phyloP scores from a whole-genome alignment of 768 basidiomycete genomes.

The Psilocybe sp. region DNA sequence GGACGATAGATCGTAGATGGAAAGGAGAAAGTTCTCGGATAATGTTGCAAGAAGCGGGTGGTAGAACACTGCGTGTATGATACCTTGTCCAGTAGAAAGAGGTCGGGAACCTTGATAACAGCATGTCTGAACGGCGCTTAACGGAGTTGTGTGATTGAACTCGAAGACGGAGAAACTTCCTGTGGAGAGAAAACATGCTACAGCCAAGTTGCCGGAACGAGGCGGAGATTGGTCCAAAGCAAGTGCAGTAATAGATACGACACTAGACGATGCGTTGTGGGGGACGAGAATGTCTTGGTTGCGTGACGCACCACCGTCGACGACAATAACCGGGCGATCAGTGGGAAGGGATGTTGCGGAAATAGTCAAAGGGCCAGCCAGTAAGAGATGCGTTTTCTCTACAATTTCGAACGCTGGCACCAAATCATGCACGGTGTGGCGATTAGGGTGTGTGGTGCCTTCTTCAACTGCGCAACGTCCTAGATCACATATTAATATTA shows the following conservation, averaged over 20 bases:
- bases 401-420: slow-evolving; percentile 1
- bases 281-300: slow-evolving; percentile 39
- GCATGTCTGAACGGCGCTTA: slow-evolving; percentile 39
- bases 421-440: neutral
- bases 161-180: slow-evolving; percentile 66
- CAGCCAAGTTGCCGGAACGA: slow-evolving; percentile 34
- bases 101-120: slow-evolving; percentile 46
- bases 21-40: slow-evolving; percentile 63
- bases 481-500: slow-evolving; percentile 24
- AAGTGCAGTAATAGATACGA: slow-evolving; percentile 55
- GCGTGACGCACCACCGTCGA: slow-evolving; percentile 31
- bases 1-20: slow-evolving; percentile 67
- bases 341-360: slow-evolving; percentile 46
- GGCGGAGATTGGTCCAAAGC: slow-evolving; percentile 76
- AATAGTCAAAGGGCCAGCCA: slow-evolving; percentile 61
- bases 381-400: slow-evolving; percentile 38
- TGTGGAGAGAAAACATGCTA: slow-evolving; percentile 63
- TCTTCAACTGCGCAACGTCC: slow-evolving; percentile 62
- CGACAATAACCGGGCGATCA: slow-evolving; percentile 30
- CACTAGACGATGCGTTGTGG: slow-evolving; percentile 27
- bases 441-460: slow-evolving; percentile 5
- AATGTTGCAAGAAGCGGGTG: slow-evolving; percentile 76
- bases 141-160: slow-evolving; percentile 43
- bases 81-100: slow-evolving; percentile 37
- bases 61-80: slow-evolving; percentile 70